Base-by-base conservation (phyloP, 139 green algal species). In the Micractinium conductrix region DNA sequence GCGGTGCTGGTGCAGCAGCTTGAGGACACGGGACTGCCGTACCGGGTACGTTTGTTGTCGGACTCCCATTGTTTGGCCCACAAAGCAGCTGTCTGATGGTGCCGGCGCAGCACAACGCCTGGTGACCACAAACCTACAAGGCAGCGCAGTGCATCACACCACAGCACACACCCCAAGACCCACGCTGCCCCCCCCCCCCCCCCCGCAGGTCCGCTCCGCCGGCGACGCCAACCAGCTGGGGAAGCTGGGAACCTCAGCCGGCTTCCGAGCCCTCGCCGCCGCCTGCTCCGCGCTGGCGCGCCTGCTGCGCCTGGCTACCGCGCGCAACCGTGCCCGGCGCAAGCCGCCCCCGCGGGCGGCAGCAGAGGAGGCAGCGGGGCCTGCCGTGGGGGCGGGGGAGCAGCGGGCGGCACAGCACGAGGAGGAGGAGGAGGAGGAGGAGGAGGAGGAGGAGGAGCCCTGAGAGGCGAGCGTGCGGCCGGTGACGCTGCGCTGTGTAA, bases 271-370 rank as follows among this genome's bases (percentile, higher is more conserved):
- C 42, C 28, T 78, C 0, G 43, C 19, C 71, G 30, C 71, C 71
- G 45, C 33, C 71, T 78, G 71, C 71, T 78, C 71, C 16, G 43
- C 7, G 5, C 71, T 78, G 21, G 24, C 43, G 4, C 71, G 71
- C 71, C 71, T 78, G 71, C 71, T 78, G 71, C 71, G 71, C 71
- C 43, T 78, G 71, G 71, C 43, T 43, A 60, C 42, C 42, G 26
- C 33, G 71, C 71, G 71, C 35, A 2, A 78, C 43, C 43, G 43
- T 5, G 71, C 42, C 8, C 71, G n/a, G 42, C 71, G 42, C 4
- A 5, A 0, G 40, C 22, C 24, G 37, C 40, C 40, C n/a, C 70
- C 70, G 7, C 60, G 14, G 60, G 60, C 60, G 60, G 60, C 60
- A 68, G 48, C 10, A 10, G 48, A 58, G 48, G 48, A 58, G 48